Base-by-base conservation (phyloP, 202 grass and related monocot genomes). In the Eragrostis tef region DNA sequence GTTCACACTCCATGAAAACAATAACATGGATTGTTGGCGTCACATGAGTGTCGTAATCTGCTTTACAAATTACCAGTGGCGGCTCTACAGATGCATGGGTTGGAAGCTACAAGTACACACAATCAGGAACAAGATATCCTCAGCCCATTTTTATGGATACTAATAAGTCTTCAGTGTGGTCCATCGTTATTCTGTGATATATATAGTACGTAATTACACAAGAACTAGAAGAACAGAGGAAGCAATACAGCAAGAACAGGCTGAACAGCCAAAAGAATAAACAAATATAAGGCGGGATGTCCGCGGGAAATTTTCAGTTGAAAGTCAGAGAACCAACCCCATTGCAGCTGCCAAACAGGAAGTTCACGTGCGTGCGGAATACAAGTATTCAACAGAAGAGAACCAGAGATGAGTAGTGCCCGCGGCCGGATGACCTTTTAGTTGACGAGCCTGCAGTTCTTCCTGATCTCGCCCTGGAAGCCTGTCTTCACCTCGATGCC, bases 391-490 rank as follows among this genome's bases (percentile, higher is more conserved):
- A 17, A 53, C 17, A n/a, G 9, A 57, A 4, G 11, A 58, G 20
- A n/a, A 2, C 7, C 7, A 21, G 19, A 9, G 17, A n/a, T 9
- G 20, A 39, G 31, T 65, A 34, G n/a, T 20, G 1, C n/a, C n/a
- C n/a, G n/a, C 9, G 53, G 53, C n/a, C 9, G 29, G 6, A 7
- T 15, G 9, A 19, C 52, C 51, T 39, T 44, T 39, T 44, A 42
- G 70, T 83, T 75, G 61, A 83, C 63, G 2, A 52, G n/a, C 39
- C 71, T 76, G 72, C 81, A 84, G 51, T 39, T 67, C 39, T 67
- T 84, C 72, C 81, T 84, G 50, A 84, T 45, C 81, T 84, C 50
- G 0, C 81, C 72, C 52, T 84, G 50, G 72, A 69, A 19, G 1
- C 81, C 72, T 1, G 62, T 84, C 41, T 84, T 84, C 2, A 84